Base-by-base conservation (phyloP, 176 grass and related monocot genomes). In the Musa beccarii region DNA sequence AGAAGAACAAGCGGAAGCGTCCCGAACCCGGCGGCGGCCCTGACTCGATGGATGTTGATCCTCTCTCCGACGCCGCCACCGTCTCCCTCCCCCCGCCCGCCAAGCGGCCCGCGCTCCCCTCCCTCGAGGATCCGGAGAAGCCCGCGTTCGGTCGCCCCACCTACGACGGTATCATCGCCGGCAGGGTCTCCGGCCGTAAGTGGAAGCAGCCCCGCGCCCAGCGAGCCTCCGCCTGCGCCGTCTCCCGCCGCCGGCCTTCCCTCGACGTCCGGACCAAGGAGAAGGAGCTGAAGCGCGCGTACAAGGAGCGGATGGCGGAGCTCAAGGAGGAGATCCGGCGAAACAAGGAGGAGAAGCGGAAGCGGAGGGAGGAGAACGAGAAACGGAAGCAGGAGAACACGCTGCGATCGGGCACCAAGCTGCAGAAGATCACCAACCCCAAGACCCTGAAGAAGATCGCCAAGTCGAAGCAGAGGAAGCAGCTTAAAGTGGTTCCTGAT, bases 391-490 rank as follows among this genome's bases (percentile, higher is more conserved):
- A 89, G 76, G 91, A 99, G 86, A 99, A 99, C 80, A 55, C 87
- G 11, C 61, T 94, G 34, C 85, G 88, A 51, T 80, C 90, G 21
- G 95, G 95, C 16, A 91, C 90, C 7, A 93, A 89, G 81, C 78
- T 94, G 29, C 95, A 99, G 83, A 83, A 83, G 66, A 92, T 99
- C 25, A 88, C 91, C 53, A 99, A 99, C 75, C 88, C 91, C 10
- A 99, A 99, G 81, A 99, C 95, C 1, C 84, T 99, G 80, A 90
- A 99, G 80, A 99, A 86, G 84, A 99, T 99, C 43, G 86, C 86
- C 78, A 99, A 94, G 78, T 99, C 90, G 9, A 99, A 86, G 90
- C 78, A 99, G 43, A 86, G 83, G 16, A 89, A 84, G 73, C 84
- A 84, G 79, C 88, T 99, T 43, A 94, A 83, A 78, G 82, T 99